A percentile compares a stretch with the other conserved stretches of the same genome.
Conservation (phyloP, 2,329 filamentous ascomycete species). For the Magnaporthiopsis incrustans region DNA sequence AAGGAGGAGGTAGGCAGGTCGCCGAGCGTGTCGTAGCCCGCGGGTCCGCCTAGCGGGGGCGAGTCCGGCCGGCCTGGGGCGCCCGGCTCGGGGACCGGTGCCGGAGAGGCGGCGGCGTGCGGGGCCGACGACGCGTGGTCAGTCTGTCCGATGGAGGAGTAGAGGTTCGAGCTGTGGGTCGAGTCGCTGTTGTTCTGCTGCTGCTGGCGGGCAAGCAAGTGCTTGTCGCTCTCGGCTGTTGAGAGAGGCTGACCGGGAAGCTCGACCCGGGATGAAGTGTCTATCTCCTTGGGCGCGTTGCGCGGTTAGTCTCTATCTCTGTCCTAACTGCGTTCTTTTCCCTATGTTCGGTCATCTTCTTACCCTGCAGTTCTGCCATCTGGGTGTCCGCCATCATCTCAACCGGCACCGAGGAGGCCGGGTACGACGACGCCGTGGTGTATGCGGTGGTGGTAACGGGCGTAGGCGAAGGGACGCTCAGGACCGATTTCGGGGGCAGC, state of each 20-base stretch:
- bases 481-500: conserved; percentile 6
- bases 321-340: too few species aligned
- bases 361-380: conserved; percentile 41
- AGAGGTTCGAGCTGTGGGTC: conserved; percentile 22
- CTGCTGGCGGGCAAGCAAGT: conserved; percentile 20
- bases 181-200: conserved; percentile 15
- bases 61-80: conserved; percentile 10
- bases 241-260: conserved; percentile 35
- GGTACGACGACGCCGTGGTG: not conserved
- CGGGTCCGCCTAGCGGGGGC: conserved; percentile 11
- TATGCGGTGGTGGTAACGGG: conserved; percentile 3
- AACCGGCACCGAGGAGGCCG: conserved; percentile 10
- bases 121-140: conserved; percentile 21
- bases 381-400: conserved; percentile 39
- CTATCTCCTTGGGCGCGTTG: conserved; percentile 18
- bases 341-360: conserved; percentile 11
- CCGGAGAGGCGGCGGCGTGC: conserved; percentile 5
- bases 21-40: conserved; percentile 8
- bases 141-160: conserved; percentile 18
- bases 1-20: conserved; percentile 3
- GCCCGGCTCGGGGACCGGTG: not conserved
- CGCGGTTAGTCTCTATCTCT: conserved; percentile 1
- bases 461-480: conserved; percentile 4
- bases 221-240: conserved; percentile 28
- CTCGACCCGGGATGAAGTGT: conserved; percentile 36